Evolutionary conservation across 768 basidiomycete species (phyloP).

Genomic region (Chalciporus pseudorubinellus): DNA sequence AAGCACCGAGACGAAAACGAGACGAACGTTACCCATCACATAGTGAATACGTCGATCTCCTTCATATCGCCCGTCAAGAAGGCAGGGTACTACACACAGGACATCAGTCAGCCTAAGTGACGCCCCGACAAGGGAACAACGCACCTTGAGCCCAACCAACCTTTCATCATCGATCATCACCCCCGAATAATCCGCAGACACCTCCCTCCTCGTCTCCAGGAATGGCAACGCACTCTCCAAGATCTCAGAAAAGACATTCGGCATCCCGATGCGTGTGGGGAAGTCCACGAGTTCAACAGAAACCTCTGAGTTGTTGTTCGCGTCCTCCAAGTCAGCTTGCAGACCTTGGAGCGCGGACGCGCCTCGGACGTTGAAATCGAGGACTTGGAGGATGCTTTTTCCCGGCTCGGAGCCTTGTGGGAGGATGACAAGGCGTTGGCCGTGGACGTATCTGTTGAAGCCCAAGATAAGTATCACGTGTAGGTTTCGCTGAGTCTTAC

Average conservation of each 20-base stretch:
- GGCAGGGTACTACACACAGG: slow-evolving; percentile 20
- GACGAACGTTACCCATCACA: slow-evolving; percentile 16
- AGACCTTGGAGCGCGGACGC: neutral
- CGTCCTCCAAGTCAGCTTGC: neutral
- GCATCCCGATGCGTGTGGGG: slow-evolving; percentile 11
- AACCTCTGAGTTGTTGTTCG: neutral
- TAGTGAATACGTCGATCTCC: slow-evolving; percentile 34
- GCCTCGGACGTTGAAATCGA: slow-evolving; percentile 33
- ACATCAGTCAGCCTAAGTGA: neutral
- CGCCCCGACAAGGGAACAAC: slow-evolving; percentile 5
- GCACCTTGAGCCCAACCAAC: slow-evolving; percentile 40
- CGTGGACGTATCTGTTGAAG: slow-evolving; percentile 40
- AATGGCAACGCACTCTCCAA: slow-evolving; percentile 35
- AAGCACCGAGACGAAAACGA: too few species aligned
- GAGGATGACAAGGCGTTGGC: slow-evolving; percentile 35
- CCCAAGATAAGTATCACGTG: neutral
- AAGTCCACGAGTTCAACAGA: slow-evolving; percentile 5
- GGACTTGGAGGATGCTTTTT: slow-evolving; percentile 17
- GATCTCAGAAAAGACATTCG: slow-evolving; percentile 20
- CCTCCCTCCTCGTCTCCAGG: slow-evolving; percentile 22
- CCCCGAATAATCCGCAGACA: slow-evolving; percentile 33
- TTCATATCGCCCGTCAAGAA: slow-evolving; percentile 32
- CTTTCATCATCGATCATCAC: slow-evolving; percentile 44
- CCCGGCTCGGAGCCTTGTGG: slow-evolving; percentile 9
- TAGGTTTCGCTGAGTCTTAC: neutral